phyloP scores from a whole-genome alignment of 148 eudicot genomes.

The Dysphania ambrosioides region DNA sequence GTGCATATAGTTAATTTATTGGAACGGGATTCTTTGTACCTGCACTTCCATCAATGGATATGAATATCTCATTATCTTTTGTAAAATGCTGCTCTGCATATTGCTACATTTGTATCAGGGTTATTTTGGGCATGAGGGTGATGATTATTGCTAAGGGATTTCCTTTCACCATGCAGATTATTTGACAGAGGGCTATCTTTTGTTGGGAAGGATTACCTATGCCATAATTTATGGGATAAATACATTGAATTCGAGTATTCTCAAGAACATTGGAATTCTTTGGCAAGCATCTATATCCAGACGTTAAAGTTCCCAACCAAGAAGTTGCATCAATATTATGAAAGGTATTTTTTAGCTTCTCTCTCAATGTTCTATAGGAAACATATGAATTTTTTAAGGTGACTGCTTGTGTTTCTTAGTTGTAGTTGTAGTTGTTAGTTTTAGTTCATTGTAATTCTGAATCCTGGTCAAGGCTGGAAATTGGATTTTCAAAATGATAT shows the following conservation, averaged over 20 bases:
- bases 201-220: slow-evolving; percentile 79
- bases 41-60: neutral
- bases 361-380: slow-evolving; percentile 12
- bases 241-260: slow-evolving; percentile 73
- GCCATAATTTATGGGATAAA: slow-evolving; percentile 76
- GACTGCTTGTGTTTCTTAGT: neutral
- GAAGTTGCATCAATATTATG: slow-evolving; percentile 68
- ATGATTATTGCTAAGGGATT: neutral
- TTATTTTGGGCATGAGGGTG: neutral
- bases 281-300: slow-evolving; percentile 62
- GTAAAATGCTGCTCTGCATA: neutral
- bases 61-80: neutral
- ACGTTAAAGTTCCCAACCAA: slow-evolving; percentile 70
- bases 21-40: neutral
- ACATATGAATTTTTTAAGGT: neutral
- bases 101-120: neutral
- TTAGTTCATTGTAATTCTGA: neutral
- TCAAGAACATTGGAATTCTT: slow-evolving; percentile 76
- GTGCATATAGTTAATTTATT: neutral
- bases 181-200: slow-evolving; percentile 67
- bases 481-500: slow-evolving; percentile 1
- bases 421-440: neutral
- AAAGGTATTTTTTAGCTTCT: slow-evolving; percentile 43
- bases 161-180: slow-evolving; percentile 40
- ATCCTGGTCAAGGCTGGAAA: neutral